Conservation (phyloP, 768 basidiomycete genomes). For the Panus rudis region DNA sequence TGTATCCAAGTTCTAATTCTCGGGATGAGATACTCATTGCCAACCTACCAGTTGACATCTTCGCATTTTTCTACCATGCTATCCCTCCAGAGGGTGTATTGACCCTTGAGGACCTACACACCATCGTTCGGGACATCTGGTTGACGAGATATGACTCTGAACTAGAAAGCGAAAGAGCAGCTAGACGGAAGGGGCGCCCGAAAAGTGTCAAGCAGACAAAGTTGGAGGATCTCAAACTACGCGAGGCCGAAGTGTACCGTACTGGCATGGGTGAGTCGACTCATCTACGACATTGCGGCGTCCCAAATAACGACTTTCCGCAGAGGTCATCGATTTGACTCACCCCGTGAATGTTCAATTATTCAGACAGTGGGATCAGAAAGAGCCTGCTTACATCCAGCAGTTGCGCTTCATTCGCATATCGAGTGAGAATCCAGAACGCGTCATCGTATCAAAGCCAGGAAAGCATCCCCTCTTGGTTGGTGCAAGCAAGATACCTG, state of each 20-base stretch:
- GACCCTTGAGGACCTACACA: slow-evolving; percentile 59
- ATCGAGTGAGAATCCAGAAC: slow-evolving; percentile 44
- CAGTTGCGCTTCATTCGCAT: slow-evolving; percentile 73
- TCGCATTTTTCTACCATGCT: slow-evolving; percentile 70
- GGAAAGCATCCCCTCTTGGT: slow-evolving; percentile 46
- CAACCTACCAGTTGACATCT: slow-evolving; percentile 50
- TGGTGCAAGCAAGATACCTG: slow-evolving; percentile 4
- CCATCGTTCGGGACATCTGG: slow-evolving; percentile 61
- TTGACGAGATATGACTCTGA: slow-evolving; percentile 63
- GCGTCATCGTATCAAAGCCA: slow-evolving; percentile 45
- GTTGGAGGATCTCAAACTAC: slow-evolving; percentile 62
- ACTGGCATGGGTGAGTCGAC: slow-evolving; percentile 66
- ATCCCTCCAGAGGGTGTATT: slow-evolving; percentile 54
- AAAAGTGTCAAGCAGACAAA: slow-evolving; percentile 62
- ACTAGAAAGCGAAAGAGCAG: slow-evolving; percentile 50
- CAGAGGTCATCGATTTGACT: slow-evolving; percentile 78
- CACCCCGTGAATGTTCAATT: slow-evolving; percentile 61
- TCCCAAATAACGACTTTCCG: slow-evolving; percentile 2
- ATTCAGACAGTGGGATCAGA: slow-evolving; percentile 75
- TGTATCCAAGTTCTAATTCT: slow-evolving; percentile 10
- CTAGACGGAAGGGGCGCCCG: slow-evolving; percentile 67
- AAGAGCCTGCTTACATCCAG: slow-evolving; percentile 62
- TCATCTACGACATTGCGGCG: slow-evolving; percentile 3
- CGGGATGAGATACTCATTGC: background rate
- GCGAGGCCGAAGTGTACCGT: slow-evolving; percentile 66